These are phyloP conservation scores for Phylloporus scabripes DNA, from an alignment of 768 basidiomycete species.

Conservation along the genomic window DNA sequence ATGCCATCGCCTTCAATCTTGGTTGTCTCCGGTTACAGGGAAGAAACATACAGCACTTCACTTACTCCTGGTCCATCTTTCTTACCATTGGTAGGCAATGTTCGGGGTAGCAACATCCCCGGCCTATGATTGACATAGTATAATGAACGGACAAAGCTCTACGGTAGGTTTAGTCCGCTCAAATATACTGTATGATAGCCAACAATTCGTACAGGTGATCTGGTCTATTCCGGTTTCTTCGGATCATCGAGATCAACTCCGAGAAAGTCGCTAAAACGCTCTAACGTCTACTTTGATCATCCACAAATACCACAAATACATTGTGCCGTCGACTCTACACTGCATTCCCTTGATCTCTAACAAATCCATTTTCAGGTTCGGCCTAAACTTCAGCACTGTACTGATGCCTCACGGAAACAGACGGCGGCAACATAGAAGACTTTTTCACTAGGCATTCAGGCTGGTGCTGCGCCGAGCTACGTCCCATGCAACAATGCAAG, in stretches of 20 bases:
- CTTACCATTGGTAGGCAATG: constrained; percentile 18
- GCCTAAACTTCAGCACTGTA: constrained; percentile 29
- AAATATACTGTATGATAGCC: neutral
- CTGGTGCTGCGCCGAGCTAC: too few species aligned
- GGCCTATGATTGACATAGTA: neutral
- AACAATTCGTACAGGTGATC: constrained; percentile 16
- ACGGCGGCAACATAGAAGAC: constrained; percentile 33
- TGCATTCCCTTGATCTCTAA: neutral
- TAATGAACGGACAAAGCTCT: constrained; percentile 13
- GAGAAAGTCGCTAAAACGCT: constrained; percentile 21
- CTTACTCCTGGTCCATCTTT: constrained; percentile 1
- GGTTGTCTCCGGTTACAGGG: neutral
- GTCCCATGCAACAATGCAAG: too few species aligned
- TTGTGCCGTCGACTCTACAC: constrained; percentile 12
- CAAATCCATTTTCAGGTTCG: constrained; percentile 11
- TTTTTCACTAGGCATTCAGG: constrained; percentile 7
- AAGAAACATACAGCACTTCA: constrained; percentile 5
- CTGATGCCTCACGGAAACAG: constrained; percentile 28
- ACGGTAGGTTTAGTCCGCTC: constrained; percentile 7
- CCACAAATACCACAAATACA: constrained; percentile 9
- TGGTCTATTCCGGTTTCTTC: constrained; percentile 24
- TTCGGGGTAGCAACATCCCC: constrained; percentile 8
- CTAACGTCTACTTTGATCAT: constrained; percentile 25
- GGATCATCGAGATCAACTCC: constrained; percentile 21
- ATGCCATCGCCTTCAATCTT: constrained; percentile 3